Percentiles rank a stretch among this genome's conserved stretches.
These are phyloP conservation scores for Aspergillus fumigatiaffinis DNA, from an alignment of 2,329 filamentous ascomycete genomes.

Conservation along the genomic window DNA sequence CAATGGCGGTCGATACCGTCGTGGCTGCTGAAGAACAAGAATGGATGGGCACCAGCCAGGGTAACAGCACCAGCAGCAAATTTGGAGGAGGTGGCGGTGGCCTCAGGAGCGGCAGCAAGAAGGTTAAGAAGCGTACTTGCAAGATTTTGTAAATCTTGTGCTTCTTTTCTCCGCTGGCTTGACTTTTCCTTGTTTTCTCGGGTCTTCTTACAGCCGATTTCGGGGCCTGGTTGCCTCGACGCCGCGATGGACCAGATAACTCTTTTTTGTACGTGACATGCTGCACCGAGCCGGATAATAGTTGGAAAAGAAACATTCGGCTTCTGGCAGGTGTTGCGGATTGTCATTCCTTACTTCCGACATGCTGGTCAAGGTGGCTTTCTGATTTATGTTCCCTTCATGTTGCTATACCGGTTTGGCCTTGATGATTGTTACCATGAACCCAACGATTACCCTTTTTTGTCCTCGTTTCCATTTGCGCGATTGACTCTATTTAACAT, in stretches of 20 bases:
- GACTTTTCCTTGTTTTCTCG: slow-evolving; percentile 8
- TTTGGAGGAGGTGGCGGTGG: slow-evolving; percentile 35
- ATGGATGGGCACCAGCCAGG: slow-evolving; percentile 30
- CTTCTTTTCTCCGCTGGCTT: slow-evolving; percentile 22
- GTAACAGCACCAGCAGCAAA: slow-evolving; percentile 16
- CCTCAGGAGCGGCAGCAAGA: slow-evolving; percentile 42
- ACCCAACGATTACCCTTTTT: slow-evolving; percentile 3
- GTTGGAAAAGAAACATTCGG: background rate
- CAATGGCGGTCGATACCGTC: slow-evolving; percentile 82
- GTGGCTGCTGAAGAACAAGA: slow-evolving; percentile 72
- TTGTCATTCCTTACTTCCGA: slow-evolving; percentile 10
- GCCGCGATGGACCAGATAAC: slow-evolving; percentile 18
- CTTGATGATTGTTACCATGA: slow-evolving; percentile 11
- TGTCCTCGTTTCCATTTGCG: slow-evolving; percentile 7
- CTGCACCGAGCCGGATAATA: background rate
- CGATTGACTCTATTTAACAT: slow-evolving; percentile 10
- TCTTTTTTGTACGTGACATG: slow-evolving; percentile 21
- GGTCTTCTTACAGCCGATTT: slow-evolving; percentile 19
- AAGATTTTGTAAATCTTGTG: slow-evolving; percentile 61
- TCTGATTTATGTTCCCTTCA: slow-evolving; percentile 18
- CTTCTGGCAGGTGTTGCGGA: slow-evolving; percentile 19
- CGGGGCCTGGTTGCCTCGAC: slow-evolving; percentile 36
- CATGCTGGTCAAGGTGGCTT: slow-evolving; percentile 20
- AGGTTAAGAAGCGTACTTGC: slow-evolving; percentile 83
- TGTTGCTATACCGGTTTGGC: slow-evolving; percentile 16